These are phyloP conservation scores for Venturia effusa DNA, from an alignment of 2,329 filamentous ascomycete genomes.

Conservation along the genomic window DNA sequence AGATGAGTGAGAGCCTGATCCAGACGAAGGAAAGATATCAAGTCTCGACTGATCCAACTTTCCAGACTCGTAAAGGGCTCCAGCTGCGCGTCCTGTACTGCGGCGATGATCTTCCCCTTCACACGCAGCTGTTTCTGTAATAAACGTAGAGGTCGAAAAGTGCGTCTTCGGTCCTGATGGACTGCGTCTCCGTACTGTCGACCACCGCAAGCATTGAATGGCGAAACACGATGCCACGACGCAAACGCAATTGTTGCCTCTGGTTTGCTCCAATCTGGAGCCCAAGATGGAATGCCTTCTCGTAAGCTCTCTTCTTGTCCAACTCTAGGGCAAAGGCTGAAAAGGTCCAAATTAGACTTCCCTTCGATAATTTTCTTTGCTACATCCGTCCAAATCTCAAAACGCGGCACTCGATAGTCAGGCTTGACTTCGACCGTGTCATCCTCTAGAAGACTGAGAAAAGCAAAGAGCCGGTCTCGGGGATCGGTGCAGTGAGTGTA, in stretches of 20 bases:
- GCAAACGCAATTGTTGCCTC: constrained; percentile 3
- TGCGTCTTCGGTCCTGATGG: background rate
- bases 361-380: constrained; percentile 7
- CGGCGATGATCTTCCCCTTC: constrained; percentile 7
- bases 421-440: constrained; percentile 3
- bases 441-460: constrained; percentile 5
- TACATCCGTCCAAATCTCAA: background rate
- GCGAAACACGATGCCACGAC: background rate
- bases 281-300: constrained; percentile 9
- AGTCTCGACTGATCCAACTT: constrained; percentile 7
- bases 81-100: background rate
- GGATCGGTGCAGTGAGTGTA: constrained; percentile 6
- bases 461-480: constrained; percentile 1
- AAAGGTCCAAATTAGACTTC: constrained; percentile 5
- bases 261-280: constrained; percentile 8
- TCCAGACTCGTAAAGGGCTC: constrained; percentile 1
- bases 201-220: constrained; percentile 6
- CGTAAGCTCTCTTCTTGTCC: background rate
- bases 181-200: background rate
- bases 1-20: background rate
- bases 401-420: background rate
- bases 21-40: constrained; percentile 1
- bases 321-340: constrained; percentile 3
- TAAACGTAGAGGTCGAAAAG: constrained; percentile 8
- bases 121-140: constrained; percentile 3